These are phyloP conservation scores for Lasiodiplodia theobromae DNA, from an alignment of 2,329 filamentous ascomycete genomes.

Conservation along the genomic window DNA sequence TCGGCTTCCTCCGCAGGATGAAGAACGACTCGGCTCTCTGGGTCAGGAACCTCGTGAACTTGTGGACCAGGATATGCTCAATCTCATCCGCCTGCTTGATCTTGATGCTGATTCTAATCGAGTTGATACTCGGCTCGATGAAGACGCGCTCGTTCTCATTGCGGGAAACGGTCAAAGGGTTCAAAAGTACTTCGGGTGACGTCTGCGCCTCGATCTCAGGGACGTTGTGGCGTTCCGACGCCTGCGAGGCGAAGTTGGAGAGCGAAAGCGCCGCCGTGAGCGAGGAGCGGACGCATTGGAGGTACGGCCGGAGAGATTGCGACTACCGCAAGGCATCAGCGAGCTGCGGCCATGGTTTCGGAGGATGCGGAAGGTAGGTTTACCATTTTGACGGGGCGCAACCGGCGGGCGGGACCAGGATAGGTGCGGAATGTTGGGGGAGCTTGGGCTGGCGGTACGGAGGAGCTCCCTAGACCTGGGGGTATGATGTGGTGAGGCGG, in stretches of 20 bases:
- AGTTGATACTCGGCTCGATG: constrained; percentile 97
- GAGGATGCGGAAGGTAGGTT: background rate
- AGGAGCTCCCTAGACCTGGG: constrained; percentile 24
- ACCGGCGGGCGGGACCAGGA: constrained; percentile 7
- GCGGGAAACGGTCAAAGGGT: constrained; percentile 86
- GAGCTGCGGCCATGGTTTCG: background rate
- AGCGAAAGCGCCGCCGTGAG: constrained; percentile 92
- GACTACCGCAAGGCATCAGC: constrained; percentile 64
- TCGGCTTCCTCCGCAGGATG: constrained; percentile 91
- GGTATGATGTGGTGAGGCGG: constrained; percentile 29
- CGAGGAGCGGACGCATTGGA: constrained; percentile 93
- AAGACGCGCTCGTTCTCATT: constrained; percentile 98
- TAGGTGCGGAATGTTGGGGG: constrained; percentile 3
- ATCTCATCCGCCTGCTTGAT: constrained; percentile 99
- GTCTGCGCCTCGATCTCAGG: constrained; percentile 94
- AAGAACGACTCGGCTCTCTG: constrained; percentile 98
- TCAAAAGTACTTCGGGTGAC: constrained; percentile 92
- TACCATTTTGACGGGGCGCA: constrained; percentile 25
- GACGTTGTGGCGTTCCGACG: constrained; percentile 95
- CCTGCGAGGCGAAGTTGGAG: constrained; percentile 97
- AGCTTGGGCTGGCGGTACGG: constrained; percentile 24
- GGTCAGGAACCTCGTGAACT: constrained; percentile 96
- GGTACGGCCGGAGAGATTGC: constrained; percentile 95
- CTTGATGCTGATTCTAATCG: constrained; percentile 94
- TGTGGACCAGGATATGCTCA: constrained; percentile 96